A percentile compares a stretch with the other conserved stretches of the same genome.
Conservation (phyloP, 2,329 filamentous ascomycete species). For the Penicillium sp. region DNA sequence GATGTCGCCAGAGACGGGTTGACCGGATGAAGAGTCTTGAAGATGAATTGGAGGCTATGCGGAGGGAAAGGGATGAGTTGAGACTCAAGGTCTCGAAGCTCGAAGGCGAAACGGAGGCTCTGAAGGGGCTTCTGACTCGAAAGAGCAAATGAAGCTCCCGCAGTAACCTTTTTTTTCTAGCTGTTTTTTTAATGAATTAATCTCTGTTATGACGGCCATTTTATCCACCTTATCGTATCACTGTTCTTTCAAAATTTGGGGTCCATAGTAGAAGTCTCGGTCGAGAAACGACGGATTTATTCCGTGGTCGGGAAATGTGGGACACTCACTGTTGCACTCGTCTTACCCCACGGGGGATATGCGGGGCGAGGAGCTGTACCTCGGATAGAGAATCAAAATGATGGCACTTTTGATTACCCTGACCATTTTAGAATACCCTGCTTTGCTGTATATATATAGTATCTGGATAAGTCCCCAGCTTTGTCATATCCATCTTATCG, state of each 20-base stretch:
- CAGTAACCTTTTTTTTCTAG: conserved; percentile 16
- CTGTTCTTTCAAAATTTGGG: neutral
- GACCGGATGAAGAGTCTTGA: conserved; percentile 43
- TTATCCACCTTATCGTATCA: neutral
- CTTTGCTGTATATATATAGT: neutral
- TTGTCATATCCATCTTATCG: neutral
- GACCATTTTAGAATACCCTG: neutral
- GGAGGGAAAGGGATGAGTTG: conserved; percentile 44
- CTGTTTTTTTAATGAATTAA: conserved; percentile 22
- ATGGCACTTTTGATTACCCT: neutral
- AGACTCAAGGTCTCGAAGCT: conserved; percentile 43
- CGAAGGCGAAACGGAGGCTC: conserved; percentile 45
- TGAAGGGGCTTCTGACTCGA: conserved; percentile 36
- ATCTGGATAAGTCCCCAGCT: neutral
- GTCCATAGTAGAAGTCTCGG: neutral
- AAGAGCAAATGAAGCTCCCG: conserved; percentile 25
- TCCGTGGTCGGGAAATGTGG: conserved; percentile 3
- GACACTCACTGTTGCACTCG: neutral
- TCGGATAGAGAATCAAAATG: neutral
- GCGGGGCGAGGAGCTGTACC: conserved; percentile 10
- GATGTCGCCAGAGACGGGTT: conserved; percentile 45
- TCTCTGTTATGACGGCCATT: conserved; percentile 1
- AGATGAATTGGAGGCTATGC: conserved; percentile 40
- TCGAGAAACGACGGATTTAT: neutral
- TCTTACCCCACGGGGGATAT: conserved; percentile 11